Percentiles rank a stretch among this genome's conserved stretches.
These are phyloP conservation scores for Exophiala lecanii-corni DNA, from an alignment of 2,329 filamentous ascomycete species.

Conservation along the genomic window DNA sequence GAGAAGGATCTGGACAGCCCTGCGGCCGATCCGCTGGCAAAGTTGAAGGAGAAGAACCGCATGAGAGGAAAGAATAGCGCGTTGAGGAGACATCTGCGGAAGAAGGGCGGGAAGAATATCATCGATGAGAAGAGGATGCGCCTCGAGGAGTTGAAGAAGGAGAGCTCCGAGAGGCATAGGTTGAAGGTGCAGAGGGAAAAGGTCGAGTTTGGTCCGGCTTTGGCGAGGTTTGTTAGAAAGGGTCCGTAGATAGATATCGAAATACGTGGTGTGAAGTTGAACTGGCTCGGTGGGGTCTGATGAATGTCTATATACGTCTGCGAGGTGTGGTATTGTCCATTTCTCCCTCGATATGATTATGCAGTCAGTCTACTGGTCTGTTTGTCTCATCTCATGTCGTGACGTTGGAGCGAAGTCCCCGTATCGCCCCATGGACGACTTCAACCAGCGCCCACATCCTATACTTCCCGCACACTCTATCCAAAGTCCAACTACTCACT, in stretches of 20 bases:
- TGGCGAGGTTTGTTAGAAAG: conserved; percentile 68
- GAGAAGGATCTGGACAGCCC: conserved; percentile 77
- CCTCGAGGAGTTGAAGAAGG: conserved; percentile 74
- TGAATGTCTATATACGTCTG: too few species aligned
- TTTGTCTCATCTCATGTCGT: too few species aligned
- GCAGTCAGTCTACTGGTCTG: too few species aligned
- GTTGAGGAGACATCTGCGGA: conserved; percentile 80
- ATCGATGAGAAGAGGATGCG: conserved; percentile 91
- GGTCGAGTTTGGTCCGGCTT: conserved; percentile 75
- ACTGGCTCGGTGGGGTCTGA: too few species aligned
- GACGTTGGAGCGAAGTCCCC: too few species aligned
- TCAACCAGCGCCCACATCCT: too few species aligned
- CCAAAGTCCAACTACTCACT: too few species aligned
- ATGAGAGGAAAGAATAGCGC: conserved; percentile 87
- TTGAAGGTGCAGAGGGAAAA: conserved; percentile 62
- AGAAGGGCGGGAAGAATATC: conserved; percentile 88
- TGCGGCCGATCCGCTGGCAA: conserved; percentile 53
- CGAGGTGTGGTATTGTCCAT: not conserved
- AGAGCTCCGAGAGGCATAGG: conserved; percentile 63
- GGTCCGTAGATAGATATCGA: conserved; percentile 1
- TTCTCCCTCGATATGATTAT: too few species aligned
- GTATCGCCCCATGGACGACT: too few species aligned
- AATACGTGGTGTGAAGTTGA: too few species aligned
- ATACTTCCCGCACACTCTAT: too few species aligned
- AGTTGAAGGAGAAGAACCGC: conserved; percentile 59